Percentiles rank a stretch among this genome's conserved stretches.
Conservation (phyloP, 1,284 basidiomycete genomes). For the Rhodotorula sp. region DNA sequence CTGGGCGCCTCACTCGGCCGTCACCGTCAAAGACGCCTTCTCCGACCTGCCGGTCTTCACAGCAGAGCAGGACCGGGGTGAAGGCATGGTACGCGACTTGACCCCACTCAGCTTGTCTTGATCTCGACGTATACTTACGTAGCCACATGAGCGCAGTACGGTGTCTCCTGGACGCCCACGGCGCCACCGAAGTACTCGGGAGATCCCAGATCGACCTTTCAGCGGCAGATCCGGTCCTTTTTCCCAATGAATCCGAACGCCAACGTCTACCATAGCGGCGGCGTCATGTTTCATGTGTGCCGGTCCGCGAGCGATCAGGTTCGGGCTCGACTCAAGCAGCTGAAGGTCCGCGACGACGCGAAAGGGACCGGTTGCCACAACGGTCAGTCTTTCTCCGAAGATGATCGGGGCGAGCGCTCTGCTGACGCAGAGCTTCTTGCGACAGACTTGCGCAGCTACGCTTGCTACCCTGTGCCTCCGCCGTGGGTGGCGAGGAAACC, state of each 20-base stretch:
- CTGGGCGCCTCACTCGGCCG: slow-evolving; percentile 1
- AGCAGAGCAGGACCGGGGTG: background rate
- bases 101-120: no score
- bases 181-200: background rate
- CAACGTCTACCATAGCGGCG: background rate
- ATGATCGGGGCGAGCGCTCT: background rate
- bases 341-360: background rate
- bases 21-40: slow-evolving; percentile 1
- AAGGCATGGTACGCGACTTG: background rate
- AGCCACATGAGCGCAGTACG: background rate
- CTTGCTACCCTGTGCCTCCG: background rate
- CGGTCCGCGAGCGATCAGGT: background rate
- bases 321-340: background rate
- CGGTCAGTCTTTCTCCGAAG: background rate
- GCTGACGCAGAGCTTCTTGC: background rate
- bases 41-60: slow-evolving; percentile 3
- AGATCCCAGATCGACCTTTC: background rate
- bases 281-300: slow-evolving; percentile 13
- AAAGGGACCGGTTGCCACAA: background rate
- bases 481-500: background rate
- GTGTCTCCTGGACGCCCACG: background rate
- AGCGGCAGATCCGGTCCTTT: background rate
- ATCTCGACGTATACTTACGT: no score
- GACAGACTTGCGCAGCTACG: slow-evolving; percentile 1
- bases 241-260: background rate